Evolutionary conservation across 345 rosid genomes (phyloP), one percentile per base, ranked within the genome.

Genomic region (Hibiscus syriacus): DNA sequence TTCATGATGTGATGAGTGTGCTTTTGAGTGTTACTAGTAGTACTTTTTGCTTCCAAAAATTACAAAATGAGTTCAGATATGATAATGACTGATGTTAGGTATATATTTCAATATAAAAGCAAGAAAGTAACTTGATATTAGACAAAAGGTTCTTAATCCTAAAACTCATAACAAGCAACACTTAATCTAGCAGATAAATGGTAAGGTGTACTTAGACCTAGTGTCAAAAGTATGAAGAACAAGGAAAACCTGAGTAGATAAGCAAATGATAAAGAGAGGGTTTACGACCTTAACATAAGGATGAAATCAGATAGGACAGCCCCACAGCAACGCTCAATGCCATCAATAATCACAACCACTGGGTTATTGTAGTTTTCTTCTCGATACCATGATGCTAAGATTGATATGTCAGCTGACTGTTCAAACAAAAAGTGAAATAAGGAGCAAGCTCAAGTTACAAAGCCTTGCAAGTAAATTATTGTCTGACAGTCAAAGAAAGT

Each of bases 301-400:
- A 93, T 89, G 60, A 93, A 80, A 62, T 91, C 90, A 1, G 99
- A 87, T 69, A 94, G 79, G 70, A 89, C 86, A 71, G 87, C 57
- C 43, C 89, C 92, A 78, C 82, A 79, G 65, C 99, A 94, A 36
- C 87, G 84, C 79, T 91, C 97, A 70, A 90, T 71, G 74, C 91
- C 95, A 65, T 87, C 87, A 57, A 94, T 65, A 39, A 94, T 83
- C 72, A 94, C 67, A 70, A 91, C 87, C 57, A 87, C 66, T 0
- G 95, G 96, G 66, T 70, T 74, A 11, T 72, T 41, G 34, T 56
- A 62, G 67, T 81, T 82, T 52, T 80, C 87, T 70, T 84, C 88
- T 76, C 81, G 71, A 65, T 89, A 90, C 97, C 98, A 93, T 14
- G 97, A 83, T 49, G 95, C 91, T 54, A 90, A 81, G 78, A 86